phyloP scores from a whole-genome alignment of 2,329 filamentous ascomycete species.

The Emergomyces africanus region DNA sequence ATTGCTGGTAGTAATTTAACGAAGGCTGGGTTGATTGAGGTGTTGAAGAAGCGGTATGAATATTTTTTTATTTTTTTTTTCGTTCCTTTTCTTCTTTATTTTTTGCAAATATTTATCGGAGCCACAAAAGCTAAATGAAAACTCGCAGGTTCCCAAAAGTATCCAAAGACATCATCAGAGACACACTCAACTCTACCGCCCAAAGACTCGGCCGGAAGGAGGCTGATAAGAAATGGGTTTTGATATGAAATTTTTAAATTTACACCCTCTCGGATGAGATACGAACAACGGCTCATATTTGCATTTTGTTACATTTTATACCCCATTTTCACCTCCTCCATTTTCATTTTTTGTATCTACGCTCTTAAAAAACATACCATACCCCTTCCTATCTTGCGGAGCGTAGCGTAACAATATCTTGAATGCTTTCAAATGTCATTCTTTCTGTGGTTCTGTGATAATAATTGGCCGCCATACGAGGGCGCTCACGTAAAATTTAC shows the following conservation, averaged over 20 bases:
- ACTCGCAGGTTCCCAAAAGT: conserved; percentile 51
- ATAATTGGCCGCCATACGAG: too few species aligned
- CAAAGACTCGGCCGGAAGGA: conserved; percentile 48
- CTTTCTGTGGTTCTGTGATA: too few species aligned
- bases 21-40: conserved; percentile 62
- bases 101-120: neutral
- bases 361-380: too few species aligned
- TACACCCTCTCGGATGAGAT: too few species aligned
- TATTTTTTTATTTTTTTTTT: neutral
- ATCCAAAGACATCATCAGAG: conserved; percentile 56
- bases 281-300: too few species aligned
- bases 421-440: too few species aligned
- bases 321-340: too few species aligned
- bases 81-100: neutral
- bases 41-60: conserved; percentile 55
- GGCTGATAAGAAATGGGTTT: conserved; percentile 53
- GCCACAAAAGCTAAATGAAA: neutral
- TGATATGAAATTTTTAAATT: conserved; percentile 23
- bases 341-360: too few species aligned
- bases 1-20: conserved; percentile 59
- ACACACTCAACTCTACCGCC: conserved; percentile 55
- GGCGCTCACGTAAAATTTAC: too few species aligned
- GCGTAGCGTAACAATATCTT: too few species aligned
- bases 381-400: too few species aligned
- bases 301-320: too few species aligned